A percentile compares a stretch with the other conserved stretches of the same genome.
These are phyloP conservation scores for Lathyrus aphaca DNA, from an alignment of 306 rosid species.

Conservation along the genomic window DNA sequence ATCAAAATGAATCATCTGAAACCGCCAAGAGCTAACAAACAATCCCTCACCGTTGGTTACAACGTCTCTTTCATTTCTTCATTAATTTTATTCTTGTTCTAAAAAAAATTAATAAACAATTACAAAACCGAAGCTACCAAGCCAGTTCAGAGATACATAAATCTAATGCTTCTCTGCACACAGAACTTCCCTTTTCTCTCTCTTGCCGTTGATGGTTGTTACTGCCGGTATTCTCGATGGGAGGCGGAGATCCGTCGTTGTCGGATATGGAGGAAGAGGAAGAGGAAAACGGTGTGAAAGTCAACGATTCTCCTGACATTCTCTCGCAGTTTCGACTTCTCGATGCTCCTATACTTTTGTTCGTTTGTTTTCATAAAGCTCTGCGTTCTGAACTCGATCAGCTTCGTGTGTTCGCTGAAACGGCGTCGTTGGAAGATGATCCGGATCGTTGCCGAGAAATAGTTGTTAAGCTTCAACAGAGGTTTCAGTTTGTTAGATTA, in stretches of 20 bases:
- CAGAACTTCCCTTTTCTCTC: conserved; percentile 39
- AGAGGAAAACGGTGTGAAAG: conserved; percentile 40
- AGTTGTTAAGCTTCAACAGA: conserved; percentile 49
- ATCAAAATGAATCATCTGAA: conserved; percentile 21
- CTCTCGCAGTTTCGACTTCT: conserved; percentile 38
- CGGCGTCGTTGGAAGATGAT: conserved; percentile 50
- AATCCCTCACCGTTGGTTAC: conserved; percentile 37
- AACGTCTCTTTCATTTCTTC: conserved; percentile 39
- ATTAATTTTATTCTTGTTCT: not conserved
- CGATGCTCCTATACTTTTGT: conserved; percentile 67
- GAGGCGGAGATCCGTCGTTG: conserved; percentile 46
- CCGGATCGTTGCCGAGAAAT: conserved; percentile 27
- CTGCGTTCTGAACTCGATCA: conserved; percentile 64
- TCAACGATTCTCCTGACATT: conserved; percentile 29
- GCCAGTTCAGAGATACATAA: conserved; percentile 32
- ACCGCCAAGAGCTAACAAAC: conserved; percentile 44
- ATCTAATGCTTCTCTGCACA: conserved; percentile 36
- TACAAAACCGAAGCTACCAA: not conserved
- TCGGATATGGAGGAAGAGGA: conserved; percentile 40
- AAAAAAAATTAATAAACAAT: not conserved
- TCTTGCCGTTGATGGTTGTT: conserved; percentile 64
- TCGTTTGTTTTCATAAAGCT: conserved; percentile 76
- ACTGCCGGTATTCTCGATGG: conserved; percentile 54
- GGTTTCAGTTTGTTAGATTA: conserved; percentile 75
- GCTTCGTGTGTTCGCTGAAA: conserved; percentile 51